Percentiles rank a stretch among this genome's conserved stretches.
These are phyloP conservation scores for Xanthoparmelia taractica DNA, from an alignment of 495 filamentous ascomycete genomes.

Conservation along the genomic window DNA sequence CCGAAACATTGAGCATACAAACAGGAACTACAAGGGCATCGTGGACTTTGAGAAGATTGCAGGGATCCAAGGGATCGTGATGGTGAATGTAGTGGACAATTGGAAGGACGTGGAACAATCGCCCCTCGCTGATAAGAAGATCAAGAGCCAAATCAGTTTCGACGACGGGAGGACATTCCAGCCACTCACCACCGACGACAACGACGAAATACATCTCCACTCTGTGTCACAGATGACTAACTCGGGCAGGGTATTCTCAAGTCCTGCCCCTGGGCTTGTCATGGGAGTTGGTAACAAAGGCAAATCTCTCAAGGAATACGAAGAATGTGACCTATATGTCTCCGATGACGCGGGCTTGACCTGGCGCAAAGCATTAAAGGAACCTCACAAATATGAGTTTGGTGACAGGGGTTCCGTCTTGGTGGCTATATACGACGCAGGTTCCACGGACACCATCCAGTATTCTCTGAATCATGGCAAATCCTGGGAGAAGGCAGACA, in stretches of 20 bases:
- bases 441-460: slow-evolving; percentile 53
- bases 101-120: slow-evolving; percentile 57
- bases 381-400: slow-evolving; percentile 92
- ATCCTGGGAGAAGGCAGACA: slow-evolving; percentile 59
- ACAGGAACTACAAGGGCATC: slow-evolving; percentile 58
- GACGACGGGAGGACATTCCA: slow-evolving; percentile 82
- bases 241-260: slow-evolving; percentile 83
- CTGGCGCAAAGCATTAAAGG: slow-evolving; percentile 64
- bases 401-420: slow-evolving; percentile 85
- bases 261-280: slow-evolving; percentile 80
- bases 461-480: slow-evolving; percentile 88
- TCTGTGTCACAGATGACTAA: slow-evolving; percentile 77
- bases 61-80: slow-evolving; percentile 79
- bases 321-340: slow-evolving; percentile 68
- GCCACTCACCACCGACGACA: slow-evolving; percentile 47
- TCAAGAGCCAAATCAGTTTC: slow-evolving; percentile 78
- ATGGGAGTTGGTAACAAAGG: slow-evolving; percentile 92
- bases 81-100: slow-evolving; percentile 87
- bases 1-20: slow-evolving; percentile 82
- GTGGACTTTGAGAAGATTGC: slow-evolving; percentile 93
- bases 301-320: slow-evolving; percentile 54
- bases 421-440: slow-evolving; percentile 65
- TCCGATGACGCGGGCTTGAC: slow-evolving; percentile 86
- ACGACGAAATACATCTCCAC: slow-evolving; percentile 69
- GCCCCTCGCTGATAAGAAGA: slow-evolving; percentile 48